Evolutionary conservation across 495 filamentous ascomycete species (phyloP).

Genomic region (Lasiosphaeriaceae sp.): DNA sequence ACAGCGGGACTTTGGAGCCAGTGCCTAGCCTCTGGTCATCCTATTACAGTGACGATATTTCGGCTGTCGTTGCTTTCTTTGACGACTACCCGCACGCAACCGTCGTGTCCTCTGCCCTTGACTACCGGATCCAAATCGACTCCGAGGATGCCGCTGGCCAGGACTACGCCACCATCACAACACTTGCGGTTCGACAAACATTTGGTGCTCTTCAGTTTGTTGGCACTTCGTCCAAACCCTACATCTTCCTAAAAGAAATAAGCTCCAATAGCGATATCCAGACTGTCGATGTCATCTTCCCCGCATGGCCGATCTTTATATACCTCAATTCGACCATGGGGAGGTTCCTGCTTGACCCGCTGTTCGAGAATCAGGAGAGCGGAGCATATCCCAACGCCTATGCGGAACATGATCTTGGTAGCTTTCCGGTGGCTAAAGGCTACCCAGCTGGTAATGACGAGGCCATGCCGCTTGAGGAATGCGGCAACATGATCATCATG

Average conservation of each 20-base stretch:
- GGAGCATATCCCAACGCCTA: slow-evolving; percentile 86
- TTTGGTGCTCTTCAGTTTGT: slow-evolving; percentile 83
- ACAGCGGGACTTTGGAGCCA: slow-evolving; percentile 62
- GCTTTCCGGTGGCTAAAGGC: slow-evolving; percentile 88
- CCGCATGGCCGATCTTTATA: slow-evolving; percentile 81
- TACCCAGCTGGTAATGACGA: slow-evolving; percentile 82
- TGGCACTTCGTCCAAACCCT: slow-evolving; percentile 69
- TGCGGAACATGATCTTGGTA: slow-evolving; percentile 87
- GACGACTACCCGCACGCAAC: slow-evolving; percentile 59
- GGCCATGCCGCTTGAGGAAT: slow-evolving; percentile 93
- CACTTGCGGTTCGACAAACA: slow-evolving; percentile 79
- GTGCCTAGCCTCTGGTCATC: slow-evolving; percentile 74
- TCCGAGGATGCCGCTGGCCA: slow-evolving; percentile 60
- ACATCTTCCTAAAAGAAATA: slow-evolving; percentile 93
- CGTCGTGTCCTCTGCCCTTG: slow-evolving; percentile 57
- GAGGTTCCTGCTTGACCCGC: slow-evolving; percentile 81
- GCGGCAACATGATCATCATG: slow-evolving; percentile 95
- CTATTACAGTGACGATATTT: slow-evolving; percentile 53
- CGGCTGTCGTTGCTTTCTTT: slow-evolving; percentile 66
- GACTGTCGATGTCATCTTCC: slow-evolving; percentile 96
- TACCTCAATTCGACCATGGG: slow-evolving; percentile 82
- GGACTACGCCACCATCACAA: slow-evolving; percentile 79
- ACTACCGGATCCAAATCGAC: slow-evolving; percentile 64
- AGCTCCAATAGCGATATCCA: slow-evolving; percentile 90
- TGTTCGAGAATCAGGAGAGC: slow-evolving; percentile 86